Base-by-base conservation (phyloP, 495 filamentous ascomycete genomes). In the Penicillium taxi region DNA sequence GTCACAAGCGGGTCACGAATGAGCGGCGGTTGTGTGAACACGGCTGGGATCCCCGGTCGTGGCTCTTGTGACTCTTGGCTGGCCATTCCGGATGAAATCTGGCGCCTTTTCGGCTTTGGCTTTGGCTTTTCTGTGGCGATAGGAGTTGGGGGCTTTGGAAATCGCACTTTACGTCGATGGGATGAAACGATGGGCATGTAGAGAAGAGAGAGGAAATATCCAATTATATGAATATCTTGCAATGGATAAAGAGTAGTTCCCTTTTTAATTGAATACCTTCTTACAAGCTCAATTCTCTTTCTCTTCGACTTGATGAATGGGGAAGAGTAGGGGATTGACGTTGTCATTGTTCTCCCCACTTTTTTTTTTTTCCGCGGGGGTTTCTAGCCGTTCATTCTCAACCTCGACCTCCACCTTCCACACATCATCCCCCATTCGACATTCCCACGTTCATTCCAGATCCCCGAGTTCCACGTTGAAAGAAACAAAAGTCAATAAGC, bases 1-100 rank as follows among this genome's bases (percentile, higher is more conserved):
- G 91, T 95, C 32, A 65, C 52, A 32, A 89, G 69, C 4, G 51
- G 35, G 59, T 96, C 90, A 38, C 62, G 69, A 48, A 96, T 70
- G 25, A 67, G 61, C 4, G 84, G 78, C 38, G 48, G 59, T 36
- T 61, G 61, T 26, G 72, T 80, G 60, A 85, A 90, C 22, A 91
- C 51, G 35, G 70, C 63, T 19, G 82, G 78, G 31, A 82, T 64
- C 59, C 71, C 67, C 22, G 58, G 50, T 35, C 57, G 55, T 31
- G 42, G 37, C 51, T 65, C 50, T 35, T 56, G 55, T 31, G 42
- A 35, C 51, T 65, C 50, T 51, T 52, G 32, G 20, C 31, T 42
- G 8, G 45, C 17, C 29, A 48, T 47, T 24, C 22, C 21, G 33
- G 7, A 4, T 31, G 23, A 26, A 13, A 4, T 13, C 32, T 16